These are phyloP conservation scores for Colletotrichum salicis DNA, from an alignment of 2,329 filamentous ascomycete genomes.

Conservation along the genomic window DNA sequence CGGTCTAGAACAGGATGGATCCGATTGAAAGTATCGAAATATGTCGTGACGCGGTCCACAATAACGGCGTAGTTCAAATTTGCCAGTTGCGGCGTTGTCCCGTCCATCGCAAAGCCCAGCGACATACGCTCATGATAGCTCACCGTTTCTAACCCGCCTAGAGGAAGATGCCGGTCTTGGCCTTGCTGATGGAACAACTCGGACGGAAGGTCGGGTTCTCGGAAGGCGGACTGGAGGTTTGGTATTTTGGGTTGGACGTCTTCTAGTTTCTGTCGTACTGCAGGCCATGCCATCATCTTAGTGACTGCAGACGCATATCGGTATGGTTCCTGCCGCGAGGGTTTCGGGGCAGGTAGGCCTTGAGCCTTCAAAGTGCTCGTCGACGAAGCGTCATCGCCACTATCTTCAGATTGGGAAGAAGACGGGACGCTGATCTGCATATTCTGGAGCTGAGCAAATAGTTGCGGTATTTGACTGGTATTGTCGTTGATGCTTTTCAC, in stretches of 20 bases:
- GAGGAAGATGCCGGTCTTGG: slow-evolving; percentile 7
- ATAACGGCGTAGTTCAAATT: slow-evolving; percentile 60
- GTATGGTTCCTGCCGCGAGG: neutral
- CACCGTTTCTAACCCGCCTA: slow-evolving; percentile 21
- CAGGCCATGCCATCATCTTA: slow-evolving; percentile 34
- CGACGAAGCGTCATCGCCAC: slow-evolving; percentile 25
- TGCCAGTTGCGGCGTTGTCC: neutral
- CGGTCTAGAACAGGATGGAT: slow-evolving; percentile 68
- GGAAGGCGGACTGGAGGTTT: slow-evolving; percentile 16
- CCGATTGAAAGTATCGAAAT: slow-evolving; percentile 70
- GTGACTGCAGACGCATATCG: slow-evolving; percentile 28
- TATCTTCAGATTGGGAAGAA: slow-evolving; percentile 5
- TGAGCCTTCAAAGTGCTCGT: slow-evolving; percentile 36
- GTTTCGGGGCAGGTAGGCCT: neutral
- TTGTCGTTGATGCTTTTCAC: slow-evolving; percentile 65
- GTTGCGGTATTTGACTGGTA: slow-evolving; percentile 10
- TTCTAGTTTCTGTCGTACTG: slow-evolving; percentile 33
- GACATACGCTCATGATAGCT: slow-evolving; percentile 2
- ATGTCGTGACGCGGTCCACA: slow-evolving; percentile 61
- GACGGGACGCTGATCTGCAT: neutral
- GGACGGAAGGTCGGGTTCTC: slow-evolving; percentile 15
- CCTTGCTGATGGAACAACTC: slow-evolving; percentile 26
- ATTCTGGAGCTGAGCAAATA: neutral
- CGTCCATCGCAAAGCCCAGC: neutral
- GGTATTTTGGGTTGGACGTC: slow-evolving; percentile 14